Conservation (phyloP, 257 asterid species). For the Capsicum chinense region DNA sequence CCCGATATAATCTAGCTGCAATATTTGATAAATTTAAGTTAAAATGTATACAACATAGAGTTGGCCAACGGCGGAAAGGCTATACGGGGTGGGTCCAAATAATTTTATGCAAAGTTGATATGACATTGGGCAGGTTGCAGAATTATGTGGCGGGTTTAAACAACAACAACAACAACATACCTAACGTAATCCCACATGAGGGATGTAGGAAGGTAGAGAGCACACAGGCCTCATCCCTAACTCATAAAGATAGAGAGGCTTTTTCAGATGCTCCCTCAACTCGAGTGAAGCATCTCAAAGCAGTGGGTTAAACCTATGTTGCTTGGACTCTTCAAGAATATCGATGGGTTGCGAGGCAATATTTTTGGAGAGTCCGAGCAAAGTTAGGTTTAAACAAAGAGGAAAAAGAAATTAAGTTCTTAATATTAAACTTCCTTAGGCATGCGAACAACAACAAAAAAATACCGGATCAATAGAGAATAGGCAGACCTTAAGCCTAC, state of each 20-base stretch:
- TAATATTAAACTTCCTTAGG: too few species aligned
- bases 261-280: neutral
- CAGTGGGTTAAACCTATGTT: neutral
- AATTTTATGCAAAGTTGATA: neutral
- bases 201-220: too few species aligned
- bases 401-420: too few species aligned
- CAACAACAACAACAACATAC: neutral
- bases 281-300: neutral
- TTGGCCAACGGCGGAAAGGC: neutral
- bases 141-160: neutral
- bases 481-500: neutral
- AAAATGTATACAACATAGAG: neutral
- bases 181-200: neutral
- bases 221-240: too few species aligned
- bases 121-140: neutral
- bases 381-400: too few species aligned
- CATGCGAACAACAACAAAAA: neutral
- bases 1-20: constrained; percentile 67
- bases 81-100: neutral
- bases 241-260: too few species aligned
- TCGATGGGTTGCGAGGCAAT: too few species aligned
- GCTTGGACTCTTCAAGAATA: too few species aligned
- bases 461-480: neutral
- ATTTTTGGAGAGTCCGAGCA: too few species aligned
- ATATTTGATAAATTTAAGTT: constrained; percentile 9